These are phyloP conservation scores for Blepharisma japonicum DNA, from an alignment of 73 alveolate genomes.

Conservation along the genomic window DNA sequence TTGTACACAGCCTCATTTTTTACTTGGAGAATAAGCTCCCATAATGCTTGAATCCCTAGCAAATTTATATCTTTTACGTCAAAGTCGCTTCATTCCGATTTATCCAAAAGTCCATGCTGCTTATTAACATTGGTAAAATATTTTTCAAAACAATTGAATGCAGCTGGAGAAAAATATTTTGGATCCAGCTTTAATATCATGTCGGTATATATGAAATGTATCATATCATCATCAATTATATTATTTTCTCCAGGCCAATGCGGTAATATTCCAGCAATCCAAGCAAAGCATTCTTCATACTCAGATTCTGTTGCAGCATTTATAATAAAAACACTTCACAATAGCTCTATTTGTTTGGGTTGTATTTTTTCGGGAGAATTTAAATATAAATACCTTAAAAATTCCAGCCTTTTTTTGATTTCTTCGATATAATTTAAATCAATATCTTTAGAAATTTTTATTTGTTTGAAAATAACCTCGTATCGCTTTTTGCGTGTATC, in stretches of 20 bases:
- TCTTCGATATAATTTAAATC: conserved; percentile 50
- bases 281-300: conserved; percentile 47
- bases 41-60: conserved; percentile 57
- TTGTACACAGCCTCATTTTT: conserved; percentile 44
- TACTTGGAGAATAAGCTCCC: conserved; percentile 63
- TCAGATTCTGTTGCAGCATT: conserved; percentile 62
- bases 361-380: conserved; percentile 43
- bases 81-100: conserved; percentile 2
- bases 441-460: conserved; percentile 43
- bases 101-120: conserved; percentile 53
- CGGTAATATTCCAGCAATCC: conserved; percentile 42
- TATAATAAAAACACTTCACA: conserved; percentile 61
- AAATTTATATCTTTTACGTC: conserved; percentile 55
- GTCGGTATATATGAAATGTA: conserved; percentile 52
- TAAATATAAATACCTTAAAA: conserved; percentile 43
- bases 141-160: conserved; percentile 56
- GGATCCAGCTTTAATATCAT: conserved; percentile 51
- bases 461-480: conserved; percentile 37
- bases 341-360: conserved; percentile 43
- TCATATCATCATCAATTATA: conserved; percentile 52
- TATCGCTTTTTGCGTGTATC: conserved; percentile 31
- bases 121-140: conserved; percentile 49
- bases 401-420: conserved; percentile 50
- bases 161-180: conserved; percentile 41
- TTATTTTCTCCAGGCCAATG: conserved; percentile 25